Base-by-base conservation (phyloP, 352 stramenopile species). In the Elongisporangium senticosum region DNA sequence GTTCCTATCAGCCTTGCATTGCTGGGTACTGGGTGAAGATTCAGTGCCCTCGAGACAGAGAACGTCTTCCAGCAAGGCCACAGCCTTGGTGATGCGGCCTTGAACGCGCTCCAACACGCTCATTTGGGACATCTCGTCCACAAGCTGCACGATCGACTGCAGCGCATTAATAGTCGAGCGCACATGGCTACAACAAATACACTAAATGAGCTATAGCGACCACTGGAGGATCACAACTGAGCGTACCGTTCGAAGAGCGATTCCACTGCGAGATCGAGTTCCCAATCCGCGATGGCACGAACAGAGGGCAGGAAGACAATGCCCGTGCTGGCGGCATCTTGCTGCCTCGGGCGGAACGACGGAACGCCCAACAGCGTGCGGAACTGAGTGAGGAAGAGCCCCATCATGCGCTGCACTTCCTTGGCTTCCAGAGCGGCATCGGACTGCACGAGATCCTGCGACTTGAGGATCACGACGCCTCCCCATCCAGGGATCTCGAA, bases 401-500 rank as follows among this genome's bases (percentile, higher is more conserved):
- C 74, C 75, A 92, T 86, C n/a, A 86, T 56, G 2, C 79, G 73
- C 55, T 83, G 74, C 19, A 79, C 39, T 48, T 87, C 72, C 5
- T 47, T 19, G 6, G 23, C 51, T 28, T 63, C 52, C 6, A 78
- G 60, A 1, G 43, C 40, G 33, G 53, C 15, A 5, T 50, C 43
- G 26, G 49, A n/a, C 0, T 39, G 19, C 2, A 61, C 19, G 0
- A 72, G 51, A 1, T 24, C 33, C 10, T 72, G 54, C 2, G 71
- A 68, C 47, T 90, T 75, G 21, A 90, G 55, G 49, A 91, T 75
- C n/a, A 65, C 65, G n/a, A 83, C 79, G 50, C 73, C 67, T 1
- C 84, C 81, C 72, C 79, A 91, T 0, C 75, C 71, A 55, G 84
- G 84, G 51, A 93, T 80, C 68, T 85, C 74, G 47, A 93, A 93